Conservation (phyloP, 2,329 filamentous ascomycete species). For the Alternaria triticimaculans region DNA sequence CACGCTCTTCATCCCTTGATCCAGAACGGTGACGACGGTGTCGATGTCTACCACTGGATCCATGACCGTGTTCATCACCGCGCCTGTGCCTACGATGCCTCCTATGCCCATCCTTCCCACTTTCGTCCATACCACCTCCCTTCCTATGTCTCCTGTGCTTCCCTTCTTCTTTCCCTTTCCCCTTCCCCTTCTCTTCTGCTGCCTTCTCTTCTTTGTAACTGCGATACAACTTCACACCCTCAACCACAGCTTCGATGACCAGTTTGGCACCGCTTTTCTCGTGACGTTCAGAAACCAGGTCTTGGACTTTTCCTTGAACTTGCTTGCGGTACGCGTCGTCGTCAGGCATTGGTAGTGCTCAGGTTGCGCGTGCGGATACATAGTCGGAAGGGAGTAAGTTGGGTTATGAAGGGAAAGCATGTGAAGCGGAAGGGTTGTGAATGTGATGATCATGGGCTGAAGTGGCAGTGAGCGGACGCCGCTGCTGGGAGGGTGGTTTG, state of each 20-base stretch:
- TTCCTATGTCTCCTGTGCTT: neutral
- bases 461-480: neutral
- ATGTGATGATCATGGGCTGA: neutral
- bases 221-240: conserved; percentile 27
- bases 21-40: neutral
- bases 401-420: neutral
- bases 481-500: neutral
- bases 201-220: conserved; percentile 20
- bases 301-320: conserved; percentile 23
- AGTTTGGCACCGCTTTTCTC: conserved; percentile 18
- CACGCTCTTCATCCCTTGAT: neutral
- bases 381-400: neutral
- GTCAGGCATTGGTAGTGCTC: conserved; percentile 8
- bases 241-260: conserved; percentile 28
- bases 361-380: neutral
- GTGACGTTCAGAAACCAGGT: conserved; percentile 12
- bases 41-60: neutral
- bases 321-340: conserved; percentile 17
- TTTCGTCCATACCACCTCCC: neutral
- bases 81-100: neutral
- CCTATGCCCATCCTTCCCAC: neutral
- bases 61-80: neutral
- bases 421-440: conserved; percentile 4
- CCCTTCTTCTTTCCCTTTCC: neutral
- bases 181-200: conserved; percentile 2